phyloP scores from a whole-genome alignment of 129 eudicot species.

The Flaveria ramosissima region DNA sequence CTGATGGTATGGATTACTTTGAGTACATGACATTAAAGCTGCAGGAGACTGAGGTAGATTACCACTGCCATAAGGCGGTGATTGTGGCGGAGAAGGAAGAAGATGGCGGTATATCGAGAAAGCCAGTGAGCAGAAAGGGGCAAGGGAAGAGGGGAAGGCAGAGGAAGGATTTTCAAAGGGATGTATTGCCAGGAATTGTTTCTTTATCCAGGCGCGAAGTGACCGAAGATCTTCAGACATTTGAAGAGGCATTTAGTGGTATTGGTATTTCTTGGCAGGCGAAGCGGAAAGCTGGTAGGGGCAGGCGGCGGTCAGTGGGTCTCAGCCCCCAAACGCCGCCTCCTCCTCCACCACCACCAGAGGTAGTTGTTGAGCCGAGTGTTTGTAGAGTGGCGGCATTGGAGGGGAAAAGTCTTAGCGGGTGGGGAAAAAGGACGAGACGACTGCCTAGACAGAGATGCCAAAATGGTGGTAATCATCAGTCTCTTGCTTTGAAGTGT shows the following conservation, averaged over 20 bases:
- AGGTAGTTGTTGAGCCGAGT: slow-evolving; percentile 29
- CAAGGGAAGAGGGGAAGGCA: slow-evolving; percentile 64
- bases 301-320: slow-evolving; percentile 43
- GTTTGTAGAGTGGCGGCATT: slow-evolving; percentile 36
- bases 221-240: slow-evolving; percentile 61
- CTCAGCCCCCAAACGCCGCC: slow-evolving; percentile 9
- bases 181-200: slow-evolving; percentile 66
- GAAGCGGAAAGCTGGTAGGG: slow-evolving; percentile 40
- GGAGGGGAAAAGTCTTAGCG: slow-evolving; percentile 51
- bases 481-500: slow-evolving; percentile 48
- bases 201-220: slow-evolving; percentile 55
- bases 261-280: slow-evolving; percentile 56
- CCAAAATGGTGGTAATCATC: slow-evolving; percentile 34
- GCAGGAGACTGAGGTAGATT: slow-evolving; percentile 43
- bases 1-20: slow-evolving; percentile 71
- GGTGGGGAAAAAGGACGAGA: slow-evolving; percentile 87
- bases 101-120: slow-evolving; percentile 23
- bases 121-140: slow-evolving; percentile 49
- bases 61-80: slow-evolving; percentile 23
- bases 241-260: slow-evolving; percentile 59
- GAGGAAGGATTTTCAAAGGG: slow-evolving; percentile 69
- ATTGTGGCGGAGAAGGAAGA: slow-evolving; percentile 30
- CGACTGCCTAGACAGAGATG: slow-evolving; percentile 76
- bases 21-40: slow-evolving; percentile 74
- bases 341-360: slow-evolving; percentile 17